phyloP scores from a whole-genome alignment of 345 rosid genomes.

The Isatis tinctoria region DNA sequence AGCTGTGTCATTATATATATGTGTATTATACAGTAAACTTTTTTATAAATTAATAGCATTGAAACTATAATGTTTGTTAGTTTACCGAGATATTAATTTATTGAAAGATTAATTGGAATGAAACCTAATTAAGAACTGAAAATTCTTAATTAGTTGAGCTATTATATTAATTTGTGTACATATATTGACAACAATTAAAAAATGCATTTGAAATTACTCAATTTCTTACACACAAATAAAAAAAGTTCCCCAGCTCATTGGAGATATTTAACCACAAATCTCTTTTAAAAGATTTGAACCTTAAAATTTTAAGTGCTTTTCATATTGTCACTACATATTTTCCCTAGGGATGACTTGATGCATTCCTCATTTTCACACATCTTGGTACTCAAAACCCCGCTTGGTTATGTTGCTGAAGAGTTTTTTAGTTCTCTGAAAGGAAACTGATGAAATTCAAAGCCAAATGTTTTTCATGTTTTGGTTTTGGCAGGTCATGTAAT shows the following conservation, averaged over 20 bases:
- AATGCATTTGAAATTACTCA: background rate
- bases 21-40: no score
- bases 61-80: no score
- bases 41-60: no score
- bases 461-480: background rate
- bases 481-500: slow-evolving; percentile 19
- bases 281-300: no score
- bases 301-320: background rate
- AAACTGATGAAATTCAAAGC: background rate
- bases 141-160: no score
- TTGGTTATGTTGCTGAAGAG: slow-evolving; percentile 5
- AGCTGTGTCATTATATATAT: background rate
- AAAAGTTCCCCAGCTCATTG: background rate
- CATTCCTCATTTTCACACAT: slow-evolving; percentile 22
- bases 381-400: slow-evolving; percentile 15
- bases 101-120: no score
- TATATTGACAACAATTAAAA: background rate
- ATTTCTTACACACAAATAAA: background rate
- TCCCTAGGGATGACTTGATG: slow-evolving; percentile 34
- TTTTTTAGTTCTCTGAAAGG: background rate
- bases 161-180: no score
- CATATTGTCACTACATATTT: background rate
- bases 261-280: slow-evolving; percentile 12
- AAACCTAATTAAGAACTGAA: no score
- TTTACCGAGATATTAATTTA: no score